These are phyloP conservation scores for Inonotus obliquus DNA, from an alignment of 1,284 basidiomycete species.

Conservation along the genomic window DNA sequence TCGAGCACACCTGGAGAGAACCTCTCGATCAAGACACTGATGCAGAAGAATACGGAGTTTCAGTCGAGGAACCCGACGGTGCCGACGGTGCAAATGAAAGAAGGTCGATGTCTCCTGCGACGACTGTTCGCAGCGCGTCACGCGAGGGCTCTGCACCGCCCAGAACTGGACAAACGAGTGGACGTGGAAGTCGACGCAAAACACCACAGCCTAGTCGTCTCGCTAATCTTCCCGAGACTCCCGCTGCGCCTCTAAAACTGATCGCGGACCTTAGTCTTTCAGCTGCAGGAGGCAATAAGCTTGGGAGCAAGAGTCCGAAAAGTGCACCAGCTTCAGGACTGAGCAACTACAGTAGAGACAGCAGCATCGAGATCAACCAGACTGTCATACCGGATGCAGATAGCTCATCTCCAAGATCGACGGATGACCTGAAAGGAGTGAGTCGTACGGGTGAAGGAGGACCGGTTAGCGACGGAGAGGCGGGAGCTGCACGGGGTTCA, in stretches of 20 bases:
- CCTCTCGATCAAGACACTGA: not conserved
- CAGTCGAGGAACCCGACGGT: not conserved
- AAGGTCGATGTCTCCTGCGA: slow-evolving; percentile 8
- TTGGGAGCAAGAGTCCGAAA: slow-evolving; percentile 32
- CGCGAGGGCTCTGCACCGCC: slow-evolving; percentile 11
- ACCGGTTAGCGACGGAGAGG: not conserved
- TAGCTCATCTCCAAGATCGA: not conserved
- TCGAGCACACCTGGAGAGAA: slow-evolving; percentile 1
- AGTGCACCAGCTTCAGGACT: not conserved
- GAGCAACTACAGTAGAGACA: not conserved
- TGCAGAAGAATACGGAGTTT: not conserved
- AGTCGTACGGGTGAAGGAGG: not conserved
- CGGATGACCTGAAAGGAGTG: not conserved
- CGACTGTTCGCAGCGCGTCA: slow-evolving; percentile 8
- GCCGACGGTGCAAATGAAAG: not conserved
- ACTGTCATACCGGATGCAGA: not conserved
- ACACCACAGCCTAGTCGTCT: slow-evolving; percentile 25
- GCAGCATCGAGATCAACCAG: not conserved
- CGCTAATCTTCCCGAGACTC: slow-evolving; percentile 48
- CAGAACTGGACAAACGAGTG: not conserved
- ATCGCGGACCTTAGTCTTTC: slow-evolving; percentile 59
- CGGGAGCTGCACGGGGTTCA: not conserved
- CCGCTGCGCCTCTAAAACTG: slow-evolving; percentile 63
- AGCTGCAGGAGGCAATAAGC: slow-evolving; percentile 33
- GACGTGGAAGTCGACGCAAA: slow-evolving; percentile 1